Conservation (phyloP, 2,329 filamentous ascomycete species). For the Epichloe uncinata region DNA sequence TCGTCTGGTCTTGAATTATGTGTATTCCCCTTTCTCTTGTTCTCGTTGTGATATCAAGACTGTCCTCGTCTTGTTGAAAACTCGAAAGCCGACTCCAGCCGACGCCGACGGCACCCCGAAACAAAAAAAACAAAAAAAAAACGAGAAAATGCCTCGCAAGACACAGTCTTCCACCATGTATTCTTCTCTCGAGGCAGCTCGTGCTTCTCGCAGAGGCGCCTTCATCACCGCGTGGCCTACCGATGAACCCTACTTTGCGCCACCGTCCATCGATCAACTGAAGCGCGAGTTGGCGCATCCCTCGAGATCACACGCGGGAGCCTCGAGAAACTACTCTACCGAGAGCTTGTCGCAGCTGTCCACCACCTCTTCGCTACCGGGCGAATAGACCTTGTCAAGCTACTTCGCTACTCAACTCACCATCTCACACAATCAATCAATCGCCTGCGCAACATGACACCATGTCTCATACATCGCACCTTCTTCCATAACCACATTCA, state of each 20-base stretch:
- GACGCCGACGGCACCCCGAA: no score
- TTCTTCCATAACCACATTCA: neutral
- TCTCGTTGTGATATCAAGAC: no score
- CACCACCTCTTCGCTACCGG: neutral
- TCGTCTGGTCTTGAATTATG: no score
- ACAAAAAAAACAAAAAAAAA: neutral
- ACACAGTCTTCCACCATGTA: slow-evolving; percentile 6
- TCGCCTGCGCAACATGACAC: neutral
- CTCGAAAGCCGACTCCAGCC: neutral
- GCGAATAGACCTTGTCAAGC: neutral
- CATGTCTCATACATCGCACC: neutral
- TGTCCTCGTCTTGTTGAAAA: neutral
- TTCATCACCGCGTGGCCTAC: slow-evolving; percentile 16
- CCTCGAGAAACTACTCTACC: neutral
- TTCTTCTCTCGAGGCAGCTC: slow-evolving; percentile 13
- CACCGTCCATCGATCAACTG: slow-evolving; percentile 3
- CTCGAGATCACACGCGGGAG: neutral
- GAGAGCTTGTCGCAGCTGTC: neutral
- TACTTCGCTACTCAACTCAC: neutral
- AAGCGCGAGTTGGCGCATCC: neutral
- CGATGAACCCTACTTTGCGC: slow-evolving; percentile 12
- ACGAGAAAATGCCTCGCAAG: neutral
- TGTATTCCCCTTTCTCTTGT: no score
- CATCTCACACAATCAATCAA: neutral
- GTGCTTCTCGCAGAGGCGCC: slow-evolving; percentile 12